Conservation (phyloP, 176 grass and related monocot species). For the Oryza meridionalis region DNA sequence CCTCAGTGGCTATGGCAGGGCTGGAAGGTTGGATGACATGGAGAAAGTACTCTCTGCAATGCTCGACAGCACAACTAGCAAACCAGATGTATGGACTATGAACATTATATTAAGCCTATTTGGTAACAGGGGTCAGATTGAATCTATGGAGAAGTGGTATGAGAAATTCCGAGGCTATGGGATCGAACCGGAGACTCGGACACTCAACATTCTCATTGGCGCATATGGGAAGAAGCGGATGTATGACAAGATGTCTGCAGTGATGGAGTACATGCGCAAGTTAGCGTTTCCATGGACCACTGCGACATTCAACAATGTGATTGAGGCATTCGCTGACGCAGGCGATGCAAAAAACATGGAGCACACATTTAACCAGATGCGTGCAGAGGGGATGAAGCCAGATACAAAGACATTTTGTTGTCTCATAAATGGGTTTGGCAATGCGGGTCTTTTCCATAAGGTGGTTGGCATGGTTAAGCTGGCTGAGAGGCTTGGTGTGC, state of each 20-base stretch:
- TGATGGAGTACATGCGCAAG: conserved; percentile 99
- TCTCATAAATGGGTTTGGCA: conserved; percentile 86
- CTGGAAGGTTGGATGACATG: conserved; percentile 81
- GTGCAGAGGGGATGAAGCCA: conserved; percentile 74
- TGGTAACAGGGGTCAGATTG: conserved; percentile 70
- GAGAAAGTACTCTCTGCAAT: conserved; percentile 72
- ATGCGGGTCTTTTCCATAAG: conserved; percentile 86
- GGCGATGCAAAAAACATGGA: conserved; percentile 92
- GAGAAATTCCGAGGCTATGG: conserved; percentile 87
- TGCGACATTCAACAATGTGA: conserved; percentile 91
- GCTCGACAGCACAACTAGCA: conserved; percentile 64
- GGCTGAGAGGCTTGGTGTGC: conserved; percentile 73
- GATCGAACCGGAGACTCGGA: conserved; percentile 83
- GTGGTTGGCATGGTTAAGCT: conserved; percentile 84
- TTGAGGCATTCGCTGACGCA: conserved; percentile 78
- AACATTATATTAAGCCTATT: conserved; percentile 92
- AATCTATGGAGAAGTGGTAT: conserved; percentile 91
- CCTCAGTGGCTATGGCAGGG: conserved; percentile 79
- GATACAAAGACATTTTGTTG: conserved; percentile 94
- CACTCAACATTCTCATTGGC: conserved; percentile 94
- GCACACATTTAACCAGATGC: conserved; percentile 92
- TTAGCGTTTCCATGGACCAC: conserved; percentile 86
- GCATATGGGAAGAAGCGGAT: conserved; percentile 86
- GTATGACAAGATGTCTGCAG: conserved; percentile 89
- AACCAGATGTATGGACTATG: conserved; percentile 96